Base-by-base conservation (phyloP, 2,329 filamentous ascomycete genomes). In the Dichotomopilus funicola region DNA sequence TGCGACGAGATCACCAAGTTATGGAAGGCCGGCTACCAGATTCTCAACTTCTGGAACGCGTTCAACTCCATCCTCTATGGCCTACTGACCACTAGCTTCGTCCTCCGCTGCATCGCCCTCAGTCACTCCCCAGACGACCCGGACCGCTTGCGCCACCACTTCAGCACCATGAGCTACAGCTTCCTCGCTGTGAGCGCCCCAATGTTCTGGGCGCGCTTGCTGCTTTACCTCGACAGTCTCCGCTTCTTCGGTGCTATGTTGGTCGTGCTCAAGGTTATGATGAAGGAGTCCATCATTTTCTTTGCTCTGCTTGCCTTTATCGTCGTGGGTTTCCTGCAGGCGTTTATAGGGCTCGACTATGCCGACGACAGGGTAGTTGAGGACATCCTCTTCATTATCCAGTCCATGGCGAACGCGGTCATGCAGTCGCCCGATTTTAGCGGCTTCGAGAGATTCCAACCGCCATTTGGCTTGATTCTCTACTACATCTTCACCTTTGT, bases 401-500 rank as follows among this genome's bases (percentile, higher is more conserved):
- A 89, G 67, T 81, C 87, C 40, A 94, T 95, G 89, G 78, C 88
- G 27, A 96, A 96, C 64, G 89, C 88, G 5, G 80, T 99, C 53
- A 90, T 99, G 85, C 88, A 91, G 68, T 89, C 85, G 49, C 94
- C 94, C 0, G 91, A 97, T 62, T 97, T 99, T 65, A 77, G 72
- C 5, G 88, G 87, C 0, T 97, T 97, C 66, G 91, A 96, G 62
- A 80, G 86, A 31, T 99, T 97, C 68, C 89, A 88, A 27, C 91
- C 88, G 10, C 94, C 94, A 0, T 99, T 96, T 69, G 94, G 94
- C 7, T 81, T 96, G 50, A 88, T 96, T 36, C 85, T 99, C 8
- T 99, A 99, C 75, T 99, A 99, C 75, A 82, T 95, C 68, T 99
- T 96, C 71, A 95, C 92, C 13, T 99, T 99, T 67, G 86, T 97